Conservation (phyloP, 768 basidiomycete genomes). For the Trametes cingulata region DNA sequence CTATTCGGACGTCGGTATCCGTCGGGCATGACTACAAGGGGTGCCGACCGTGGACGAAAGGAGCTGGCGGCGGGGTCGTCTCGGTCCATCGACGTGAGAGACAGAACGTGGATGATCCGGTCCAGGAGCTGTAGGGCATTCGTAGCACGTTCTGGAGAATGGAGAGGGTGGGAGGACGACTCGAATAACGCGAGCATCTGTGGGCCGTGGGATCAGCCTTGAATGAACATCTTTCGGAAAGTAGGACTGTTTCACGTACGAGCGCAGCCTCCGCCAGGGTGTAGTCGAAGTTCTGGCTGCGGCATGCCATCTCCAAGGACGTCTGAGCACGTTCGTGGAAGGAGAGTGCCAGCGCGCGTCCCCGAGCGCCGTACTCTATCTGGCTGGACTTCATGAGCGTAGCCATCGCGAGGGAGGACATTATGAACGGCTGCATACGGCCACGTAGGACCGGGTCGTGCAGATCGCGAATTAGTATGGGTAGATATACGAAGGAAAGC, state of each 20-base stretch:
- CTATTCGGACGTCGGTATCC: conserved; percentile 30
- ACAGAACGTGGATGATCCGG: conserved; percentile 56
- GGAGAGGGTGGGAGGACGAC: conserved; percentile 67
- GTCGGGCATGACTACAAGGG: conserved; percentile 23
- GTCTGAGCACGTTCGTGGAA: conserved; percentile 58
- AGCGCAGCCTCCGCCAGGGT: conserved; percentile 73
- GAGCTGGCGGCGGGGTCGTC: conserved; percentile 40
- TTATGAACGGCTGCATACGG: conserved; percentile 69
- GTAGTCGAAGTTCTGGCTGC: conserved; percentile 55
- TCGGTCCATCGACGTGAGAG: conserved; percentile 58
- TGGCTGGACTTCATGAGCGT: conserved; percentile 74
- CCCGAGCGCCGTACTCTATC: conserved; percentile 52
- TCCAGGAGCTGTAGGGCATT: conserved; percentile 61
- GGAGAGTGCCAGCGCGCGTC: conserved; percentile 58
- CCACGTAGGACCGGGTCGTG: conserved; percentile 52
- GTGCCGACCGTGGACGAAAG: conserved; percentile 20
- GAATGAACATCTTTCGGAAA: background rate
- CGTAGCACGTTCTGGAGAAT: conserved; percentile 55
- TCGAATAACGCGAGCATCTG: conserved; percentile 81
- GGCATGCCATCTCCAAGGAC: conserved; percentile 53
- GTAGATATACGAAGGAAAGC: conserved; percentile 67
- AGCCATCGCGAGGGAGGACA: conserved; percentile 68
- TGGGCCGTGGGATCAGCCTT: background rate
- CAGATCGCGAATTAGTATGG: conserved; percentile 53
- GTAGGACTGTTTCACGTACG: conserved; percentile 37